phyloP scores from a whole-genome alignment of 345 rosid genomes.

The Psidium friedrichsthalianum region DNA sequence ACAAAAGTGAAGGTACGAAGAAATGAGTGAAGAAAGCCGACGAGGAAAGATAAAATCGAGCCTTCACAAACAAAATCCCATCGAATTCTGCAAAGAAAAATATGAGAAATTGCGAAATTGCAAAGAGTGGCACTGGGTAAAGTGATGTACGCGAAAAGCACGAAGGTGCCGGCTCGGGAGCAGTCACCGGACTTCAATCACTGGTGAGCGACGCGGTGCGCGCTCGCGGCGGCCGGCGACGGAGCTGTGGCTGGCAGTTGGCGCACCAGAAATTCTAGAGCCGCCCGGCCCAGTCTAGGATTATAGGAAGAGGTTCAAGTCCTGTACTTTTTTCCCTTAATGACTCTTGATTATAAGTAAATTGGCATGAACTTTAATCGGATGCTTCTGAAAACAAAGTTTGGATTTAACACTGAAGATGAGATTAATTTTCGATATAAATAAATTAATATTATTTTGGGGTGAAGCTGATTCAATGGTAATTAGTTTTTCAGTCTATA shows the following conservation, averaged over 20 bases:
- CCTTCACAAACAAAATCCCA: background rate
- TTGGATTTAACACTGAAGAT: background rate
- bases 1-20: background rate
- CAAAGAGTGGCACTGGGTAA: background rate
- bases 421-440: background rate
- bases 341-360: background rate
- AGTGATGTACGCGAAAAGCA: background rate
- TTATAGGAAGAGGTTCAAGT: background rate
- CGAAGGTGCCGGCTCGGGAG: background rate
- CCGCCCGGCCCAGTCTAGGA: background rate
- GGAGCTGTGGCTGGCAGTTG: background rate
- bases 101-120: background rate
- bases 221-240: background rate
- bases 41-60: background rate
- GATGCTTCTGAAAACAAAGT: background rate
- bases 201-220: background rate
- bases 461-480: no score
- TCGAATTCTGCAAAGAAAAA: background rate
- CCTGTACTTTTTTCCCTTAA: background rate
- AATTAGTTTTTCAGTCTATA: no score
- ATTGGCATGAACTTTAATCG: background rate
- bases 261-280: background rate
- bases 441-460: no score
- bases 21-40: background rate
- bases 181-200: background rate